Conservation (phyloP, 1,284 basidiomycete species). For the Athelia psychrophila region DNA sequence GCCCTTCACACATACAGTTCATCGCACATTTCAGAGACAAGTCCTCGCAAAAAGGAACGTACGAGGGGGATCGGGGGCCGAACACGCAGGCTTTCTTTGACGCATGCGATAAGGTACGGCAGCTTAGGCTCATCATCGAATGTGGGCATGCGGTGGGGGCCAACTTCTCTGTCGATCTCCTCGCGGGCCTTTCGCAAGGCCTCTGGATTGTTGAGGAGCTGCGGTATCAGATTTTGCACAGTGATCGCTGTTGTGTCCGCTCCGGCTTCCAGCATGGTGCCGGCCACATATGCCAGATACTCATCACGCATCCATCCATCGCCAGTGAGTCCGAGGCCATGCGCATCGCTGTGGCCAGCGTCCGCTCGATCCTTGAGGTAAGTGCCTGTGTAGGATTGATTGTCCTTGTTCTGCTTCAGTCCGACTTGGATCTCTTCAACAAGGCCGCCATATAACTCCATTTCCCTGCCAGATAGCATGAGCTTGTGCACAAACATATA, state of each 20-base stretch:
- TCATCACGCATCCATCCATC: conserved; percentile 17
- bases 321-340: conserved; percentile 11
- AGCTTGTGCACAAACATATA: no score
- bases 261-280: conserved; percentile 7
- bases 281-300: conserved; percentile 14
- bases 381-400: background rate
- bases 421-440: background rate
- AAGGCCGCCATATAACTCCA: no score
- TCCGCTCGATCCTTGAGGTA: conserved; percentile 13
- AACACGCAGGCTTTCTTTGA: conserved; percentile 26
- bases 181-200: conserved; percentile 15
- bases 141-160: conserved; percentile 21
- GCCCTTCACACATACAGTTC: no score
- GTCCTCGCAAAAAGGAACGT: background rate
- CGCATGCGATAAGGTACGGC: conserved; percentile 25
- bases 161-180: conserved; percentile 24
- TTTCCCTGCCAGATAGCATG: no score
- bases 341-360: conserved; percentile 10
- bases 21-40: no score
- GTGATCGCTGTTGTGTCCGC: conserved; percentile 4
- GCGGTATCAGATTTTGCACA: conserved; percentile 20
- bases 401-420: background rate
- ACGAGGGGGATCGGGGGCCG: no score
- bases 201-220: conserved; percentile 20
- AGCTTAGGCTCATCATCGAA: conserved; percentile 23